Evolutionary conservation across 768 basidiomycete genomes (phyloP).

Genomic region (Pholiota molesta): DNA sequence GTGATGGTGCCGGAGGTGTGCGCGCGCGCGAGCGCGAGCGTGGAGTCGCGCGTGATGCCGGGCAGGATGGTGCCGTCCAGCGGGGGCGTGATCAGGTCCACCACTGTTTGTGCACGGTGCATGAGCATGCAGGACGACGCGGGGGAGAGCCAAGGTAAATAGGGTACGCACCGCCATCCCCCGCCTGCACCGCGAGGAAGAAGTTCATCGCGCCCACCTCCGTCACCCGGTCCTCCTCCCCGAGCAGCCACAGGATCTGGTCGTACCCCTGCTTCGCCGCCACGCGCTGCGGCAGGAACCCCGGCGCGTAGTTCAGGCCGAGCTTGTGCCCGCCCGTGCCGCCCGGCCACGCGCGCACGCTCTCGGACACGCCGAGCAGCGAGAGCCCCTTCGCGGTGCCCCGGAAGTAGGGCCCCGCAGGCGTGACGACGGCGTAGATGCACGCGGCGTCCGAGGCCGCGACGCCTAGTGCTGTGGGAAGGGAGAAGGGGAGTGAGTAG

Average conservation of each 20-base stretch:
- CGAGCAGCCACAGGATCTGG: constrained; percentile 80
- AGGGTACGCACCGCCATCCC: constrained; percentile 54
- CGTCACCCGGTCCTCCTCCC: constrained; percentile 50
- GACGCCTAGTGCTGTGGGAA: constrained; percentile 51
- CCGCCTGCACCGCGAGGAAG: constrained; percentile 63
- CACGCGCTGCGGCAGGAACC: constrained; percentile 63
- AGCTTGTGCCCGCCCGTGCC: constrained; percentile 84
- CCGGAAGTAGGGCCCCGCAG: constrained; percentile 78
- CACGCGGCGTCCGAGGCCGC: constrained; percentile 72
- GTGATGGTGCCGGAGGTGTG: constrained; percentile 52
- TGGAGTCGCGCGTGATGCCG: constrained; percentile 86
- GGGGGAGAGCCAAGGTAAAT: neutral
- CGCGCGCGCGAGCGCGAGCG: constrained; percentile 62
- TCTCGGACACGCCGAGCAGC: constrained; percentile 43
- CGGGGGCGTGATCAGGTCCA: constrained; percentile 82
- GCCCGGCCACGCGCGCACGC: constrained; percentile 52
- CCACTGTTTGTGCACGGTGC: constrained; percentile 37
- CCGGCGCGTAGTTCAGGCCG: constrained; percentile 66
- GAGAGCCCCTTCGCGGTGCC: constrained; percentile 60
- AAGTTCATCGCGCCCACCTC: constrained; percentile 85
- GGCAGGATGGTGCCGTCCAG: constrained; percentile 88
- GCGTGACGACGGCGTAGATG: constrained; percentile 75
- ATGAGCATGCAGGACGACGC: neutral
- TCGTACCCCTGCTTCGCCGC: constrained; percentile 72
- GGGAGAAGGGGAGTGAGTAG: constrained; percentile 33